These are phyloP conservation scores for Globisporangium megalacanthum DNA, from an alignment of 352 stramenopile genomes.

Conservation along the genomic window DNA sequence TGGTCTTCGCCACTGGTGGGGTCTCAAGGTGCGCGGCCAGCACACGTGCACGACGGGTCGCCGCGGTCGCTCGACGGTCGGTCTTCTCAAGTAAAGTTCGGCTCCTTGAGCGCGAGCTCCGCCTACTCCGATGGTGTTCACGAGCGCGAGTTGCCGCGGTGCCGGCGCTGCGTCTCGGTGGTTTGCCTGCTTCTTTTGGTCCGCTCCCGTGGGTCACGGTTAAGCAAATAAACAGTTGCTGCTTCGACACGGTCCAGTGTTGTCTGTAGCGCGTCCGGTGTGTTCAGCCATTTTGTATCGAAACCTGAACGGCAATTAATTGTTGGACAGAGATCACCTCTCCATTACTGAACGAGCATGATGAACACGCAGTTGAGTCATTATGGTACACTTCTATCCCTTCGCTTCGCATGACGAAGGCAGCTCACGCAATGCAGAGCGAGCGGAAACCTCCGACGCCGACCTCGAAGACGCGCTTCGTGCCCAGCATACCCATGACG, in stretches of 20 bases:
- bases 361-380: too few species aligned
- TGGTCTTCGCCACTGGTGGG: conserved; percentile 99
- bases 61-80: conserved; percentile 78
- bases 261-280: background rate
- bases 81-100: conserved; percentile 82
- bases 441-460: conserved; percentile 71
- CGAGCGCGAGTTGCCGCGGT: conserved; percentile 39
- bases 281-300: background rate
- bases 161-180: conserved; percentile 11
- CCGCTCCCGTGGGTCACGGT: conserved; percentile 11
- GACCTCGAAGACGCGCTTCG: conserved; percentile 45
- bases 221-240: conserved; percentile 21
- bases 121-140: conserved; percentile 25
- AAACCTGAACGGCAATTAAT: background rate
- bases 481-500: conserved; percentile 70
- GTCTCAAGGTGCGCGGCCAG: conserved; percentile 98
- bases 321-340: too few species aligned
- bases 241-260: conserved; percentile 10
- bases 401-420: background rate
- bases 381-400: background rate
- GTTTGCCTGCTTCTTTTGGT: conserved; percentile 14
- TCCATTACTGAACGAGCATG: too few species aligned
- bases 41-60: conserved; percentile 99
- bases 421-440: conserved; percentile 33
- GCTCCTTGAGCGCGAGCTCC: conserved; percentile 9